Base-by-base conservation (phyloP, 805 yeast genomes). In the Metschnikowia koreensis region DNA sequence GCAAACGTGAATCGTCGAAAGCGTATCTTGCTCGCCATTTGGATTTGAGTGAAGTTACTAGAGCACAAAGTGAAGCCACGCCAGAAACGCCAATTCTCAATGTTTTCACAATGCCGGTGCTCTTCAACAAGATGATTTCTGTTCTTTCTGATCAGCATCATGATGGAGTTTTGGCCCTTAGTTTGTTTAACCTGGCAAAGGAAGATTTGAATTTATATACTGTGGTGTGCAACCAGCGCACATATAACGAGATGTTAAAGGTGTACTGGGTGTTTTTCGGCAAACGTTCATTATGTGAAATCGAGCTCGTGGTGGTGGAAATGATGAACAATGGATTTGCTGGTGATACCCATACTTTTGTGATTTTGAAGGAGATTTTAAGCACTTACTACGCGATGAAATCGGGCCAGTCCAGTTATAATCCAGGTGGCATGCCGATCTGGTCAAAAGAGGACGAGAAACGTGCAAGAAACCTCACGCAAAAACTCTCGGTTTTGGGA, bases 281-380 rank as follows among this genome's bases (percentile, higher is more conserved):
- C 16, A 71, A 70, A 54, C 58, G 69, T 10, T 66, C 65, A 44
- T 54, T 74, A 27, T 66, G 66, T 51, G 69, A 65, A 17, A 61
- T 74, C 26, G 77, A 73, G 59, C 66, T 63, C 53, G 56, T 64
- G 1, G 59, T 58, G 29, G 61, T 65, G 47, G 79, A 74, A 55
- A 74, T 74, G 79, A 53, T 59, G 33, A 70, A 72, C 52, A 71
- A 71, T 52, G 79, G 79, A 26, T 72, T 71, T 49, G 46, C 51
- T 26, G 79, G 79, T 2, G 72, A 74, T 47, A 38, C 62, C 29
- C 48, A 53, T 29, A 74, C 79, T 1, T 70, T 68, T 52, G 65
- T 67, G 38, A 67, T 72, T 27, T 47, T 74, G 40, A 69, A 66
- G 52, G 67, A 66, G 47, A 67, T 73, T 6, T 58, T 74, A 27